Percentiles rank a stretch among this genome's conserved stretches.
These are phyloP conservation scores for Boletellus ananas DNA, from an alignment of 768 basidiomycete species.

Conservation along the genomic window DNA sequence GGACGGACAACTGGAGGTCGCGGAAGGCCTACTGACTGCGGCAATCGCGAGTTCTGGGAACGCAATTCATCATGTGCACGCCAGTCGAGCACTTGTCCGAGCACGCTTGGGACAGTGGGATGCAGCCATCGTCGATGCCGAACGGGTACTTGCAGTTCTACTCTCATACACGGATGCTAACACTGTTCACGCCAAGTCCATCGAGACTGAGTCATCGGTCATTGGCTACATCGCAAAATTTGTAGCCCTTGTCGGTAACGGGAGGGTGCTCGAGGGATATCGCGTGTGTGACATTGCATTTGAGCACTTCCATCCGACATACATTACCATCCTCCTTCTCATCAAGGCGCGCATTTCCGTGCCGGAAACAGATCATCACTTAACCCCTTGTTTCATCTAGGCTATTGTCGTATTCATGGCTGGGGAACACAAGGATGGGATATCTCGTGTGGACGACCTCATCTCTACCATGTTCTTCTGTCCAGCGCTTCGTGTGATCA, in stretches of 20 bases:
- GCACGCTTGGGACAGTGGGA: too few relatives aligned
- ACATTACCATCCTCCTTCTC: not conserved
- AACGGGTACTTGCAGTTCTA: too few relatives aligned
- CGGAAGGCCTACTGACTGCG: too few relatives aligned
- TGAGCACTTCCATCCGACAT: not conserved
- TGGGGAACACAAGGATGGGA: slow-evolving; percentile 2
- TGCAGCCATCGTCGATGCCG: too few relatives aligned
- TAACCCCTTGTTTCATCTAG: not conserved
- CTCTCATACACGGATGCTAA: too few relatives aligned
- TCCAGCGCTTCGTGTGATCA: not conserved
- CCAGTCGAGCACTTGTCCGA: too few relatives aligned
- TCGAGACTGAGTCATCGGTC: too few relatives aligned
- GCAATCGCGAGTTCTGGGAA: too few relatives aligned
- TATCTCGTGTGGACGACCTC: slow-evolving; percentile 2
- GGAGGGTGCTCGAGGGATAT: not conserved
- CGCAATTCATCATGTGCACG: too few relatives aligned
- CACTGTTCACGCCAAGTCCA: too few relatives aligned
- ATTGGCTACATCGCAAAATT: not conserved
- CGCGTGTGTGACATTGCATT: not conserved
- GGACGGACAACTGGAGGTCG: too few relatives aligned
- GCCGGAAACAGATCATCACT: not conserved
- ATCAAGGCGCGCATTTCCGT: not conserved
- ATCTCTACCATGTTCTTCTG: not conserved
- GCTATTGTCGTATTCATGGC: slow-evolving; percentile 5
- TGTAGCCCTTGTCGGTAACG: not conserved